phyloP scores from a whole-genome alignment of 192 early-diverging fungal species.

The Diversispora epigaea region DNA sequence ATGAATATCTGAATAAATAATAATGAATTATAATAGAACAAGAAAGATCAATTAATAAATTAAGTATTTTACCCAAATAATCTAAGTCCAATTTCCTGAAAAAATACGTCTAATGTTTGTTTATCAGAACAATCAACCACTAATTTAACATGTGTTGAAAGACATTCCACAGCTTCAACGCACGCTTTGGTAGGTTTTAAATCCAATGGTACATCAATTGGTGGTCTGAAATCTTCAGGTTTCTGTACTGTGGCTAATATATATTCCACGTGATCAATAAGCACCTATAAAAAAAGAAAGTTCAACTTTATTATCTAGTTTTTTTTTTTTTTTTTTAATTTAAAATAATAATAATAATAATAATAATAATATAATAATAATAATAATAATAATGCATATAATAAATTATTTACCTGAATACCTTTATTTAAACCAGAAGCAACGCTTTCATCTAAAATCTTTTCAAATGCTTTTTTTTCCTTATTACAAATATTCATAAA shows the following conservation, averaged over 20 bases:
- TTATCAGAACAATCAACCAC: slow-evolving; percentile 78
- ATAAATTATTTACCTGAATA: slow-evolving; percentile 56
- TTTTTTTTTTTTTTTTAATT: background rate
- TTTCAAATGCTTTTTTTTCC: slow-evolving; percentile 89
- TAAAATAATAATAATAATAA: too few relatives aligned
- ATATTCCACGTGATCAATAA: slow-evolving; percentile 82
- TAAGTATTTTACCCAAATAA: slow-evolving; percentile 71
- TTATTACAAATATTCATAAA: slow-evolving; percentile 89
- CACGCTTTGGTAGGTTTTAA: slow-evolving; percentile 86
- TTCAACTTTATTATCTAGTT: too few relatives aligned
- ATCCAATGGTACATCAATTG: slow-evolving; percentile 53
- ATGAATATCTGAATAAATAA: too few relatives aligned
- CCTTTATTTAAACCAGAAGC: slow-evolving; percentile 91
- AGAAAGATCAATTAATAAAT: too few relatives aligned
- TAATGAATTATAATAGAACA: too few relatives aligned
- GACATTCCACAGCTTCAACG: slow-evolving; percentile 67
- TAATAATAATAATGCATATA: background rate
- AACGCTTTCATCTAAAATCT: slow-evolving; percentile 83
- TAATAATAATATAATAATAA: too few relatives aligned
- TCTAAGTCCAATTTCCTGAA: slow-evolving; percentile 83
- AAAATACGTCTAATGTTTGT: slow-evolving; percentile 85
- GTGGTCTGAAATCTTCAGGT: slow-evolving; percentile 73
- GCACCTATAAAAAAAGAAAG: slow-evolving; percentile 48
- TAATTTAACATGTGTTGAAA: slow-evolving; percentile 73
- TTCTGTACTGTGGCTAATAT: slow-evolving; percentile 75